These are phyloP conservation scores for Tulasnella sp. DNA, from an alignment of 768 basidiomycete genomes.

Conservation along the genomic window DNA sequence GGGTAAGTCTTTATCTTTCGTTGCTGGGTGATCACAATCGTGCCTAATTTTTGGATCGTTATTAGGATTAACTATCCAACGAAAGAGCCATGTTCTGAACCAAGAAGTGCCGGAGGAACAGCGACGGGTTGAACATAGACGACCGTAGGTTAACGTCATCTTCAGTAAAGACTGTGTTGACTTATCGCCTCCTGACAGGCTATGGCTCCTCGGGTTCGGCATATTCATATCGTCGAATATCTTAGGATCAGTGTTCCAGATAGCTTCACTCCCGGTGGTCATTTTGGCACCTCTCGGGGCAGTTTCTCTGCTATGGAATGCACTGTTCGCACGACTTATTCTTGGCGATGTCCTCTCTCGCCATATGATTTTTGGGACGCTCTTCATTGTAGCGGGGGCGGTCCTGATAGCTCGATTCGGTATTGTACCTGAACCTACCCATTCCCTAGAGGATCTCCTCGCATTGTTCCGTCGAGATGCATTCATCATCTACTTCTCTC, in stretches of 20 bases:
- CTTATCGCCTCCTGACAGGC: constrained; percentile 30
- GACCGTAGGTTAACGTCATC: constrained; percentile 49
- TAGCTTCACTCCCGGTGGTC: constrained; percentile 86
- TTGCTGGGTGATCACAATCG: neutral
- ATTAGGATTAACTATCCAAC: constrained; percentile 70
- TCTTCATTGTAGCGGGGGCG: constrained; percentile 78
- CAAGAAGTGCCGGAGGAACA: constrained; percentile 51
- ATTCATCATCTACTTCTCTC: constrained; percentile 71
- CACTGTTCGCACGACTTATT: constrained; percentile 73
- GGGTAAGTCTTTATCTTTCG: constrained; percentile 26
- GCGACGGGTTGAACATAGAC: constrained; percentile 56
- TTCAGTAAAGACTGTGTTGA: too few relatives aligned
- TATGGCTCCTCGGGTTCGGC: constrained; percentile 79
- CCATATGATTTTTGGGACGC: constrained; percentile 75
- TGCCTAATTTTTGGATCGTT: neutral
- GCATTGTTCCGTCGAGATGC: constrained; percentile 57
- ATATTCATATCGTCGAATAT: constrained; percentile 84
- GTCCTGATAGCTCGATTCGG: constrained; percentile 84
- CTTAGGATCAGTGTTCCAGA: constrained; percentile 78
- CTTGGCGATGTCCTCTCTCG: constrained; percentile 76
- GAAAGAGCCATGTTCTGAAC: constrained; percentile 83
- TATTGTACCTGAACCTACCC: constrained; percentile 78
- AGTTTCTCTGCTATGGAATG: constrained; percentile 87
- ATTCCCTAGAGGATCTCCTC: constrained; percentile 74
- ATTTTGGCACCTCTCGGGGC: constrained; percentile 90